These are phyloP conservation scores for Hyaloscypha finlandica DNA, from an alignment of 495 filamentous ascomycete species.

Conservation along the genomic window DNA sequence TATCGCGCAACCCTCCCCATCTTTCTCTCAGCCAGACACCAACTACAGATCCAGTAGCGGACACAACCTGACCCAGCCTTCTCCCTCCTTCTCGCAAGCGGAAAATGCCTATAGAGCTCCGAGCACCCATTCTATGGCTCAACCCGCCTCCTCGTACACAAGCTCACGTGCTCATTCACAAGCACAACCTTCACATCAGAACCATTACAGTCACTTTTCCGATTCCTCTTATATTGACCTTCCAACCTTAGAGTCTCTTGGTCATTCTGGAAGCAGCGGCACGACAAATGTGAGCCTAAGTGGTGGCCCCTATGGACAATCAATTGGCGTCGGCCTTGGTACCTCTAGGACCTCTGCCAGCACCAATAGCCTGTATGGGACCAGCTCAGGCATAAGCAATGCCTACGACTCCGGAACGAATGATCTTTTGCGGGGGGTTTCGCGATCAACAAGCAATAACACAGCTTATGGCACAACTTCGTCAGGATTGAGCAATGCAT, in stretches of 20 bases:
- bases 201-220: constrained; percentile 30
- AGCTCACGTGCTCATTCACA: constrained; percentile 27
- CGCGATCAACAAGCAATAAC: constrained; percentile 16
- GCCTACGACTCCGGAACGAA: constrained; percentile 19
- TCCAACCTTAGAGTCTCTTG: constrained; percentile 44
- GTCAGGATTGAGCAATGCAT: constrained; percentile 18
- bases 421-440: constrained; percentile 24
- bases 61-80: constrained; percentile 27
- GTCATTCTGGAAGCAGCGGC: constrained; percentile 38
- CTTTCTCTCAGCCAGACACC: constrained; percentile 28
- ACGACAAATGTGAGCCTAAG: constrained; percentile 18
- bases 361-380: constrained; percentile 28
- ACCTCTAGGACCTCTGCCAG: constrained; percentile 19
- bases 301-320: constrained; percentile 28
- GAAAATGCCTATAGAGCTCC: constrained; percentile 38
- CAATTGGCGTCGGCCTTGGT: constrained; percentile 25
- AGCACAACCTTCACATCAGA: constrained; percentile 56
- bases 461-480: constrained; percentile 25
- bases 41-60: constrained; percentile 22
- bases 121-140: constrained; percentile 34
- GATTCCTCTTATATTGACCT: constrained; percentile 33
- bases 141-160: constrained; percentile 29
- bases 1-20: constrained; percentile 33
- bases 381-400: constrained; percentile 20
- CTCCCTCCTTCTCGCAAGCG: constrained; percentile 30